A percentile compares a stretch with the other conserved stretches of the same genome.
Evolutionary conservation across 495 filamentous ascomycete genomes (phyloP).

Genomic region (Aspergillus indologenus): DNA sequence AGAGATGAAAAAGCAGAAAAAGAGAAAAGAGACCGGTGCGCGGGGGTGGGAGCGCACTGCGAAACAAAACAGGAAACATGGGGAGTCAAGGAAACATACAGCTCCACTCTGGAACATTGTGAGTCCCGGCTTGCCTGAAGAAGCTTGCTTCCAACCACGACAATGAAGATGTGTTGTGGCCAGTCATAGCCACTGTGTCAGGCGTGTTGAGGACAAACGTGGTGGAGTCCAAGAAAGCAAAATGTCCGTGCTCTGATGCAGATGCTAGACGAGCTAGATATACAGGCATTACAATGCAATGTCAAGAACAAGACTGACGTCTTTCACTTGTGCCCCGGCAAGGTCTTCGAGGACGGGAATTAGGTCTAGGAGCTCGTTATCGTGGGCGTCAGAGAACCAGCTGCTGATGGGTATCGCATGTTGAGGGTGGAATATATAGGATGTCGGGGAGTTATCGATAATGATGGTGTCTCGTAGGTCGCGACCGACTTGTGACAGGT

Average conservation of each 20-base stretch:
- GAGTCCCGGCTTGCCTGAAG: not conserved
- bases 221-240: constrained; percentile 21
- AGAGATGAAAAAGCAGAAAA: constrained; percentile 11
- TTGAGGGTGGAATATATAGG: constrained; percentile 99
- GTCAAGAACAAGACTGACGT: constrained; percentile 97
- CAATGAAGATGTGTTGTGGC: not conserved
- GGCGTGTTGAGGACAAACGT: constrained; percentile 7
- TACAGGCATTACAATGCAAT: constrained; percentile 68
- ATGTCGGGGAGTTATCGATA: constrained; percentile 98
- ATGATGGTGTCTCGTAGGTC: constrained; percentile 98
- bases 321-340: constrained; percentile 77
- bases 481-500: constrained; percentile 93
- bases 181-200: constrained; percentile 1
- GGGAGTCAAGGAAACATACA: not conserved
- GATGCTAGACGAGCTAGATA: constrained; percentile 34
- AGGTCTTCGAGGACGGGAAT: constrained; percentile 99
- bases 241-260: constrained; percentile 29
- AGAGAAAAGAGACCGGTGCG: not conserved
- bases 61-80: too few species aligned
- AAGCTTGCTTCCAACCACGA: not conserved
- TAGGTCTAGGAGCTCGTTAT: constrained; percentile 96
- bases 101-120: not conserved
- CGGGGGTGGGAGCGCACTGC: not conserved
- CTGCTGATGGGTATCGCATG: constrained; percentile 99
- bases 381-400: constrained; percentile 99